Conservation (phyloP, 345 rosid species). For the Linum trigynum region DNA sequence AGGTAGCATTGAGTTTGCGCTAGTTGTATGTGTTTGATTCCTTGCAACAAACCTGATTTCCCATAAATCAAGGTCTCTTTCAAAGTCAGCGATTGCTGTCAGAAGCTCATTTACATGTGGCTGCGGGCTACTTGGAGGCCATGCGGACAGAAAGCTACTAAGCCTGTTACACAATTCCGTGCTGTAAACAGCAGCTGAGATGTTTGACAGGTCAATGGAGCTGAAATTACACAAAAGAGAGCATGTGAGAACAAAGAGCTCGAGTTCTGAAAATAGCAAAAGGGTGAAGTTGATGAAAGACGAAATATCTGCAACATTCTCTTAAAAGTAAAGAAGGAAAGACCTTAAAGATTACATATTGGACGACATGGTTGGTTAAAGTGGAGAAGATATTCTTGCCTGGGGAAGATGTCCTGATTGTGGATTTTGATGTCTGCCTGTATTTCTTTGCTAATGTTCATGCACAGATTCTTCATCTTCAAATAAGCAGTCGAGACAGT, state of each 20-base stretch:
- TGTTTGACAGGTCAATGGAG: constrained; percentile 24
- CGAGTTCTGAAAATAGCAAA: not conserved
- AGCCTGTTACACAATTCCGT: constrained; percentile 23
- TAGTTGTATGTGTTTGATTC: not conserved
- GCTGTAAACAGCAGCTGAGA: constrained; percentile 26
- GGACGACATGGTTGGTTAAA: not conserved
- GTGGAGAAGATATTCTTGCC: constrained; percentile 8
- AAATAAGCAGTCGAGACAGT: constrained; percentile 25
- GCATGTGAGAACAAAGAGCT: not conserved
- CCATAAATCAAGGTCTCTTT: constrained; percentile 20
- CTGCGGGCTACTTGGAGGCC: constrained; percentile 28
- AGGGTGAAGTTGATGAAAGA: not conserved
- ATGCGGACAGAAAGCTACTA: constrained; percentile 20
- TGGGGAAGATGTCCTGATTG: constrained; percentile 26
- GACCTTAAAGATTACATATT: not conserved
- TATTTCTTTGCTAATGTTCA: constrained; percentile 22
- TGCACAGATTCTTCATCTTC: constrained; percentile 25
- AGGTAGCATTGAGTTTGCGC: too few relatives aligned
- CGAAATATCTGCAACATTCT: not conserved
- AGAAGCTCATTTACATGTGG: constrained; percentile 27
- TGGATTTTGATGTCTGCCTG: constrained; percentile 29
- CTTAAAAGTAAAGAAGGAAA: not conserved
- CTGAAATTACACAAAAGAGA: constrained; percentile 9
- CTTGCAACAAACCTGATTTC: constrained; percentile 19
- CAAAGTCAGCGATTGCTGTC: constrained; percentile 21